Conservation (phyloP, 345 rosid species). For the Eucalyptus tenuipes region DNA sequence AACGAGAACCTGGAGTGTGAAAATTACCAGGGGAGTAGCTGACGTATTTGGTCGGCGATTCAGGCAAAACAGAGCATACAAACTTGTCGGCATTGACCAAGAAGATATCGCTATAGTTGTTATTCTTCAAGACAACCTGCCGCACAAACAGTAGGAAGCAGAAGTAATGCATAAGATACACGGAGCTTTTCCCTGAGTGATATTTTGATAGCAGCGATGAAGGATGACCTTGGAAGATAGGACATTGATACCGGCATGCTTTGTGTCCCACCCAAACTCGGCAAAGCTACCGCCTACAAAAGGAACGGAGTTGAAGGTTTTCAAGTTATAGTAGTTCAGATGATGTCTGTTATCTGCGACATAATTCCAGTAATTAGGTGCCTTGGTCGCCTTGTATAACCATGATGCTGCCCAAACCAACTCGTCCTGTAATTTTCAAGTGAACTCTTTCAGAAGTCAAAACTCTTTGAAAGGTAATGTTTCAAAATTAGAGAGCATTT, state of each 20-base stretch:
- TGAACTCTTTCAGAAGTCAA: neutral
- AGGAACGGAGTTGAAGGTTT: neutral
- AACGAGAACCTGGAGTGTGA: neutral
- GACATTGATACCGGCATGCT: conserved; percentile 64
- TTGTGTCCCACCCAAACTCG: conserved; percentile 82
- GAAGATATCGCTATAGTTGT: neutral
- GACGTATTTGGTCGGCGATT: conserved; percentile 35
- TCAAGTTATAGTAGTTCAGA: neutral
- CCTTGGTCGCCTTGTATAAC: conserved; percentile 59
- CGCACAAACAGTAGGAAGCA: neutral
- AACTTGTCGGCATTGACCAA: conserved; percentile 20
- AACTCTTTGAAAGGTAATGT: neutral
- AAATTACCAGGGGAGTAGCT: conserved; percentile 32
- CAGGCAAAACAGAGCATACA: conserved; percentile 33
- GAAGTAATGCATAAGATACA: neutral
- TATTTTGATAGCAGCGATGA: neutral
- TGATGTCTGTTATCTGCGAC: neutral
- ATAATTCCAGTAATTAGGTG: conserved; percentile 30
- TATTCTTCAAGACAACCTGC: conserved; percentile 5
- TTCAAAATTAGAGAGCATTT: neutral
- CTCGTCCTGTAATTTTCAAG: conserved; percentile 40
- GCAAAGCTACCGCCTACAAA: conserved; percentile 1
- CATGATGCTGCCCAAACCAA: conserved; percentile 87
- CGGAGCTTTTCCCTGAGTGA: neutral
- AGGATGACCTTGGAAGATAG: conserved; percentile 49